Evolutionary conservation across 331 rosid genomes (phyloP), one percentile per base, ranked within the genome.

Genomic region (Prunus yedoensis): DNA sequence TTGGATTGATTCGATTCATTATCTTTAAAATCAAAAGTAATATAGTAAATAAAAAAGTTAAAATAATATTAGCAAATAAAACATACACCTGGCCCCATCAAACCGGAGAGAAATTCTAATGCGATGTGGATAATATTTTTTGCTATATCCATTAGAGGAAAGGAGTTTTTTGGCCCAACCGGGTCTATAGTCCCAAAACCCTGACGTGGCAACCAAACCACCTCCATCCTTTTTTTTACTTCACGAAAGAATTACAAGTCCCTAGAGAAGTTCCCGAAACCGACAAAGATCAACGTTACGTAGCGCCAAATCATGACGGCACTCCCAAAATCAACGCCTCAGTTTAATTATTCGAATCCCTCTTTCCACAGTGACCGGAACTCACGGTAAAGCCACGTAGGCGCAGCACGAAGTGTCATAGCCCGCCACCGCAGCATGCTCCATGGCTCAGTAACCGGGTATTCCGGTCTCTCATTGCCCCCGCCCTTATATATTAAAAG

Each of bases 391-490:
- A 54, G 12, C 14, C 17, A 23, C 14, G 18, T 10, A 2, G 45
- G 71, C 13, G 43, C 71, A 64, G 59, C 57, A 41, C 49, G 17
- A 8, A 13, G 35, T 0, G 20, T 41, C 69, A 20, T 10, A 18
- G 27, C 17, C 45, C 54, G 43, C 66, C 54, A 51, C 10, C 38
- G 71, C 10, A 57, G 65, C 10, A 23, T 49, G 45, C 17, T 52
- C 23, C 12, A 11, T 10, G 11, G 54, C 62, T 23, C 67, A 30
- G 75, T 27, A 41, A 77, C 86, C 75, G 84, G 77, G 20, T 41
- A 27, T 62, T 74, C 68, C 77, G 74, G 80, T 77, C 72, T 51
- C 86, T 68, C 70, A 69, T 73, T 56, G 12, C 28, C 43, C 15
- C 45, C 5, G 0, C 8, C 11, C 9, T n/a, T 27, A 14, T 68